Evolutionary conservation across 441 rosid species (phyloP).

Genomic region (Eruca vesicaria): DNA sequence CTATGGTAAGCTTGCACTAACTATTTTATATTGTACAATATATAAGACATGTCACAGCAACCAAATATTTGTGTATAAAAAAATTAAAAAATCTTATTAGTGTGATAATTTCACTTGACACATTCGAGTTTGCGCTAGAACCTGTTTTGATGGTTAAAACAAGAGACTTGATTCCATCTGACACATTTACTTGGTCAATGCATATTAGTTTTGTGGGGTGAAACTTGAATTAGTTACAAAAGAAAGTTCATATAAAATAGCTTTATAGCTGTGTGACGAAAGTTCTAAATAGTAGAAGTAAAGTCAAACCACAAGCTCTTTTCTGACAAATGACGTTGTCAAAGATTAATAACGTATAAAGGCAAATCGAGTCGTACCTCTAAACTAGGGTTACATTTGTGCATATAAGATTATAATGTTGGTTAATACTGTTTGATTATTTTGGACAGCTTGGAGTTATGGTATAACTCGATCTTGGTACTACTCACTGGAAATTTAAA

Average conservation of each 20-base stretch:
- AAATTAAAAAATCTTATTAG: neutral
- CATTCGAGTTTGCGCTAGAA: too few species aligned
- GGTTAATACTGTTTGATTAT: neutral
- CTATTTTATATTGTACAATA: neutral
- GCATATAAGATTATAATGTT: neutral
- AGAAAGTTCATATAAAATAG: neutral
- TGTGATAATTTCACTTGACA: neutral
- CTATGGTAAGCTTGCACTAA: neutral
- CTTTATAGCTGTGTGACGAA: neutral
- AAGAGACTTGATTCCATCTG: neutral
- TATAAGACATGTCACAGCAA: neutral
- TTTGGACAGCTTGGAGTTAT: slow-evolving; percentile 63
- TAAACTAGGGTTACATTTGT: neutral
- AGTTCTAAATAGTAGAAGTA: neutral
- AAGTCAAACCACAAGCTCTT: neutral
- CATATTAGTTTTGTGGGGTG: neutral
- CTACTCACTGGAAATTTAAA: slow-evolving; percentile 60
- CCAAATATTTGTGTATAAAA: neutral
- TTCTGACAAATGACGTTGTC: neutral
- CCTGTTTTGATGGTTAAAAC: neutral
- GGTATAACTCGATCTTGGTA: slow-evolving; percentile 69
- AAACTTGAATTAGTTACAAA: neutral
- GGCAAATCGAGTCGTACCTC: neutral
- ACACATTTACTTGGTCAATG: neutral
- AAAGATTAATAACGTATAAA: neutral